Conservation (phyloP, 768 basidiomycete genomes). For the Naganishia antarctica region DNA sequence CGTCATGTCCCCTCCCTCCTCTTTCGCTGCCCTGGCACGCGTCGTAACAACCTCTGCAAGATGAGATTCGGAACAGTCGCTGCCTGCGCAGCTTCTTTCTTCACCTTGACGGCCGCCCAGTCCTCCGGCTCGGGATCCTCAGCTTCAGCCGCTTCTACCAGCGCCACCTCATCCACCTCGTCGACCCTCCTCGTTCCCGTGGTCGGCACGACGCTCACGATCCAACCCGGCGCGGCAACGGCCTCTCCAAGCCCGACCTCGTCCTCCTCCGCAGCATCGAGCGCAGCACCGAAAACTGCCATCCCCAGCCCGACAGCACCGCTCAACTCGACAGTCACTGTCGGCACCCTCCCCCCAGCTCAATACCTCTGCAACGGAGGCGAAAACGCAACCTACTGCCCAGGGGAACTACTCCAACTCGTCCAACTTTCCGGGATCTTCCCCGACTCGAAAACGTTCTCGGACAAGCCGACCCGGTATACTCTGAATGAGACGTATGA, state of each 20-base stretch:
- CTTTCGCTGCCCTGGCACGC: no score
- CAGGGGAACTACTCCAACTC: constrained; percentile 61
- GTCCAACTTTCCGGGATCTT: constrained; percentile 72
- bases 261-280: neutral
- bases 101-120: no score
- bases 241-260: neutral
- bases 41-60: no score
- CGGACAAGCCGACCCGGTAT: constrained; percentile 55
- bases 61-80: no score
- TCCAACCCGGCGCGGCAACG: neutral
- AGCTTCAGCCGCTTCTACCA: no score
- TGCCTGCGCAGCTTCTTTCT: no score
- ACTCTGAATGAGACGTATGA: constrained; percentile 60
- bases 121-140: no score
- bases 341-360: constrained; percentile 38
- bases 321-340: constrained; percentile 49
- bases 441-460: constrained; percentile 79
- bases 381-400: constrained; percentile 41
- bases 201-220: constrained; percentile 3
- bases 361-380: constrained; percentile 44
- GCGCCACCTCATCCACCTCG: neutral
- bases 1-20: no score
- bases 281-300: constrained; percentile 52
- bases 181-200: constrained; percentile 1
- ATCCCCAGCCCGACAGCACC: constrained; percentile 63